These are phyloP conservation scores for Pleurotus cornucopiae DNA, from an alignment of 768 basidiomycete genomes.

Conservation along the genomic window DNA sequence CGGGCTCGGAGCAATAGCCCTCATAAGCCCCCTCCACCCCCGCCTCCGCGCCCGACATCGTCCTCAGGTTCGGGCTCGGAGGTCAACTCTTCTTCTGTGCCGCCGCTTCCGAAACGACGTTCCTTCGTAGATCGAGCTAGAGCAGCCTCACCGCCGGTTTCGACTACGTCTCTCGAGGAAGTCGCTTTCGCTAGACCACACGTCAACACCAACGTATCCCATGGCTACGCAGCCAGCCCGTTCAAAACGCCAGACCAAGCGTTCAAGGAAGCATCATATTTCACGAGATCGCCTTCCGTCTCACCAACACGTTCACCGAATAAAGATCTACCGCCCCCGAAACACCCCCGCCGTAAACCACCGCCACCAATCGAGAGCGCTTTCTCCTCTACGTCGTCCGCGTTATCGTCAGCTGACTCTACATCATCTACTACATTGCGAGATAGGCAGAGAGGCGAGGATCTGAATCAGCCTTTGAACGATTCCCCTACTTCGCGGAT, in stretches of 20 bases:
- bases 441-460: slow-evolving; percentile 12
- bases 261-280: background rate
- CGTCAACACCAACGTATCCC: slow-evolving; percentile 1
- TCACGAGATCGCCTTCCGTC: background rate
- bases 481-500: slow-evolving; percentile 33
- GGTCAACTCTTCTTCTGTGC: slow-evolving; percentile 1
- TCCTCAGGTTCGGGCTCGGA: slow-evolving; percentile 7
- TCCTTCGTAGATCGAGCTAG: too few relatives aligned
- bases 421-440: slow-evolving; percentile 9
- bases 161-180: slow-evolving; percentile 41
- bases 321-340: slow-evolving; percentile 12
- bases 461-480: slow-evolving; percentile 12
- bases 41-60: background rate
- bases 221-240: slow-evolving; percentile 9
- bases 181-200: slow-evolving; percentile 34
- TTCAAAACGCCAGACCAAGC: slow-evolving; percentile 13
- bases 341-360: slow-evolving; percentile 10
- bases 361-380: slow-evolving; percentile 10
- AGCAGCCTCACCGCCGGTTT: slow-evolving; percentile 34
- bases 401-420: slow-evolving; percentile 2
- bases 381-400: slow-evolving; percentile 5
- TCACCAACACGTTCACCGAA: background rate
- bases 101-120: slow-evolving; percentile 12
- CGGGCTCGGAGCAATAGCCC: slow-evolving; percentile 28
- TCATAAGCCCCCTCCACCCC: slow-evolving; percentile 13